Evolutionary conservation across 1,284 basidiomycete species (phyloP).

Genomic region (Sporisorium reilianum): DNA sequence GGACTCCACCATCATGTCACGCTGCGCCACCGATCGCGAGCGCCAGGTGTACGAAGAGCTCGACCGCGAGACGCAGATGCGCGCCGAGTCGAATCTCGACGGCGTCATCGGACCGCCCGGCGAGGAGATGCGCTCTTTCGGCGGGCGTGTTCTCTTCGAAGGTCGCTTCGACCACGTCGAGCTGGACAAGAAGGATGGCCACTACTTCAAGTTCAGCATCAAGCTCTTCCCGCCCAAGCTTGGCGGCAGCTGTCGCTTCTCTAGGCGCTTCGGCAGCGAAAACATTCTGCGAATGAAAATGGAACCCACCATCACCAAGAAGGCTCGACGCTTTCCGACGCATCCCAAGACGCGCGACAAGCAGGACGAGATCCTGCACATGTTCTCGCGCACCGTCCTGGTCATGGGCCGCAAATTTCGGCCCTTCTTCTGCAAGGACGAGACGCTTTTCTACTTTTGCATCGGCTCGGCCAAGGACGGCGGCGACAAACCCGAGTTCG

Average conservation of each 20-base stretch:
- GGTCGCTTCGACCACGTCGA: slow-evolving; percentile 19
- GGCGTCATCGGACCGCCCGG: slow-evolving; percentile 37
- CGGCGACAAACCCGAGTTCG: slow-evolving; percentile 17
- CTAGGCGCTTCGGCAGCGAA: slow-evolving; percentile 39
- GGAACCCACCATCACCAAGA: slow-evolving; percentile 23
- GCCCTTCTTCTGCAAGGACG: slow-evolving; percentile 58
- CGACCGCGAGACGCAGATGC: slow-evolving; percentile 31
- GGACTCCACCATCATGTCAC: slow-evolving; percentile 13
- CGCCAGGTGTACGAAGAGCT: slow-evolving; percentile 24
- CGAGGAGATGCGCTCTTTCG: slow-evolving; percentile 33
- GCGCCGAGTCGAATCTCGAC: slow-evolving; percentile 7
- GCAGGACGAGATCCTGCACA: slow-evolving; percentile 32
- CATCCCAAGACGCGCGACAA: slow-evolving; percentile 22
- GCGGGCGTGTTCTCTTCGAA: slow-evolving; percentile 40
- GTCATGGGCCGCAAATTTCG: slow-evolving; percentile 50
- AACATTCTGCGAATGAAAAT: slow-evolving; percentile 41
- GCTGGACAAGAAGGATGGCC: slow-evolving; percentile 5
- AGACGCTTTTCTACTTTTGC: slow-evolving; percentile 51
- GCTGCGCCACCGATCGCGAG: slow-evolving; percentile 22
- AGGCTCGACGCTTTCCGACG: slow-evolving; percentile 16
- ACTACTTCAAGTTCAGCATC: slow-evolving; percentile 17
- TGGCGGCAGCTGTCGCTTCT: slow-evolving; percentile 41
- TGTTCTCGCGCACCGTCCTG: slow-evolving; percentile 17
- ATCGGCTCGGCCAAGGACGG: slow-evolving; percentile 14
- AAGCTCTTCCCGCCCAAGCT: slow-evolving; percentile 35